Base-by-base conservation (phyloP, 139 green algal species). In the Astrephomene gubernaculifera region DNA sequence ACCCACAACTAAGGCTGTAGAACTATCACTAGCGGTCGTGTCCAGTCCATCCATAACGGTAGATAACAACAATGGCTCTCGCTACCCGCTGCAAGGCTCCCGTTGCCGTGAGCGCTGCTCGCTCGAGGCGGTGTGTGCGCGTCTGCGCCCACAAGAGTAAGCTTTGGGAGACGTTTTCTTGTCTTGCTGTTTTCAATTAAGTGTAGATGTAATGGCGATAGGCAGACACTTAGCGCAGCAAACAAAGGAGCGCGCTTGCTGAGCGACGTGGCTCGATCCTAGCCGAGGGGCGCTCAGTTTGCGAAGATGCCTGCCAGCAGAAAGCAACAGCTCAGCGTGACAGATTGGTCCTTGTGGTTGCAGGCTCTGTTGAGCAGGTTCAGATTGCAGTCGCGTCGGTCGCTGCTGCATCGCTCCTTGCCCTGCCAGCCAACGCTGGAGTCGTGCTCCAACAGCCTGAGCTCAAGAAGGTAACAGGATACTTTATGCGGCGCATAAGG, bases 101-200 rank as follows among this genome's bases (percentile, higher is more conserved):
- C 21, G 61, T 44, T 84, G 78, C 78, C 78, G 63, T 74, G 22
- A 38, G 78, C 64, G 78, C 78, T 44, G 38, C 29, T 38, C 78
- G 78, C 78, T 84, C 78, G 43, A 54, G 78, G 43, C 63, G 43
- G 57, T 75, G 43, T 12, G 78, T 84, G 78, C 49, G 45, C 54
- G 78, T 84, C 78, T 52, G 19, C 27, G 61, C 63, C 63, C 78
- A 74, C 78, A 75, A 74, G 78, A 63, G 78, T 84, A 63, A 84
- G 78, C 65, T 49, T 49, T 44, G 25, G 8, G 65, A 29, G 12
- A 25, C 14, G 49, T 57, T 12, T 17, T 17, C 49, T 57, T 25
- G 14, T 12, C 49, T 25, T 57, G 49, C 17, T 12, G 49, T 57
- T 57, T 25, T 12, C 49, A 25, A 57, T 57, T 57, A n/a, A n/a